These are phyloP conservation scores for Mrakia frigida DNA, from an alignment of 768 basidiomycete species.

Conservation along the genomic window DNA sequence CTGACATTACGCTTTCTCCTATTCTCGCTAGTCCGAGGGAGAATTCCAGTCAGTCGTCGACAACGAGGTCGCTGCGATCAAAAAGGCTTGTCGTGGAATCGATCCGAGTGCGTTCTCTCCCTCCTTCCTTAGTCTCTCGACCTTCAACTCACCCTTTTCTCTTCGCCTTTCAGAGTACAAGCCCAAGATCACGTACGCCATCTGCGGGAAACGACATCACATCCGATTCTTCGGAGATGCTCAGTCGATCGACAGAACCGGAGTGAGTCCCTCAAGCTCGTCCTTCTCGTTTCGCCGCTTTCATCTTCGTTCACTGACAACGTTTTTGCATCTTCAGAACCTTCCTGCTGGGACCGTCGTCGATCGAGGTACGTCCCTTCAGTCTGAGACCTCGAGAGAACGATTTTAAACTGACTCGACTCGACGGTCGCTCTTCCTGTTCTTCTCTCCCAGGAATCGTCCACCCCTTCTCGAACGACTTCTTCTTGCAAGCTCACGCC, in stretches of 20 bases:
- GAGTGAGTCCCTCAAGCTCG: background rate
- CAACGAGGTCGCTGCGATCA: slow-evolving; percentile 41
- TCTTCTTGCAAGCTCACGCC: slow-evolving; percentile 36
- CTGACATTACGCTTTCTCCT: background rate
- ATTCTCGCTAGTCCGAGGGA: slow-evolving; percentile 37
- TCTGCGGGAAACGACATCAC: slow-evolving; percentile 40
- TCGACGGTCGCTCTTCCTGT: background rate
- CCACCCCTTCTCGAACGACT: slow-evolving; percentile 15
- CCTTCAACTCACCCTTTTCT: background rate
- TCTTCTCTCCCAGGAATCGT: background rate
- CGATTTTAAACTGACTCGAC: background rate
- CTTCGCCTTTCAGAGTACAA: slow-evolving; percentile 35
- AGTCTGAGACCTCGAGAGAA: no score
- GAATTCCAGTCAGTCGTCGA: slow-evolving; percentile 42
- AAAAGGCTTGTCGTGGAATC: slow-evolving; percentile 37
- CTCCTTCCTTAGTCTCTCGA: background rate
- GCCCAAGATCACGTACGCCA: slow-evolving; percentile 42
- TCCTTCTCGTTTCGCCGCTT: background rate
- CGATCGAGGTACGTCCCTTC: background rate
- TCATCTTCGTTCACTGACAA: background rate
- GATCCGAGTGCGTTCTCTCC: slow-evolving; percentile 21
- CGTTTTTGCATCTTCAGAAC: background rate
- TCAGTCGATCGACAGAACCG: background rate
- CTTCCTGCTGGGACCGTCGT: slow-evolving; percentile 16
- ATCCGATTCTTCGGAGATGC: slow-evolving; percentile 3